Base-by-base conservation (phyloP, 768 basidiomycete species). In the Rossbeevera mucosa region DNA sequence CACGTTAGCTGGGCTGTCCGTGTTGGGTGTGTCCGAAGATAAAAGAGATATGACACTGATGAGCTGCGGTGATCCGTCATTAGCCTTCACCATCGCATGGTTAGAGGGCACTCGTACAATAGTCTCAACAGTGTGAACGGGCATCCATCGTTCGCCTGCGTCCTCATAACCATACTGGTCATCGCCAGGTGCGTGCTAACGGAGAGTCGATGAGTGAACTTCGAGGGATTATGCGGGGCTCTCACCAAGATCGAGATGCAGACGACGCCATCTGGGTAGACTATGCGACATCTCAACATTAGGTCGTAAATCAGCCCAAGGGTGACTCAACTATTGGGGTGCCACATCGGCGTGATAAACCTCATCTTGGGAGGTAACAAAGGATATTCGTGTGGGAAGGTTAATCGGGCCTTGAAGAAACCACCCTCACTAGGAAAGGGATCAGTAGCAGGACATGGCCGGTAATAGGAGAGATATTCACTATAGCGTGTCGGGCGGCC, bases 91-190 rank as follows among this genome's bases (percentile, higher is more conserved):
- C 2, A 21, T 21, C 7, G 9, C n/a, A 4, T 14, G 16, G 44
- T 54, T 26, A 20, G 25, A 30, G 2, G 31, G 25, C 14, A 7
- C 18, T 69, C 78, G 66, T 59, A 97, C 95, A 58, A 99, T 98
- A 5, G 93, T 92, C 74, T 98, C 94, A 29, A 97, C 88, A 1
- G 90, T 89, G 68, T 99, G 96, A 43, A 99, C 93, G 4, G 96
- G 96, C 77, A 94, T 75, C 96, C 96, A 99, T 56, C 96, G 75
- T 74, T 99, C 96, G 41, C 91, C 88, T 2, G 96, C 93, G 62
- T 94, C 91, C 69, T 99, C 96, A 63, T 95, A 97, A 11, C 95
- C 89, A 61, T 89, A 97, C 68, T 97, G 90, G 71, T 99, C 95
- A 33, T 94, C 91, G 28, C 94, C 95, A 0, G 95, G 95, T 30